Base-by-base conservation (phyloP, 2,329 filamentous ascomycete species). In the Diaporthe australafricana region DNA sequence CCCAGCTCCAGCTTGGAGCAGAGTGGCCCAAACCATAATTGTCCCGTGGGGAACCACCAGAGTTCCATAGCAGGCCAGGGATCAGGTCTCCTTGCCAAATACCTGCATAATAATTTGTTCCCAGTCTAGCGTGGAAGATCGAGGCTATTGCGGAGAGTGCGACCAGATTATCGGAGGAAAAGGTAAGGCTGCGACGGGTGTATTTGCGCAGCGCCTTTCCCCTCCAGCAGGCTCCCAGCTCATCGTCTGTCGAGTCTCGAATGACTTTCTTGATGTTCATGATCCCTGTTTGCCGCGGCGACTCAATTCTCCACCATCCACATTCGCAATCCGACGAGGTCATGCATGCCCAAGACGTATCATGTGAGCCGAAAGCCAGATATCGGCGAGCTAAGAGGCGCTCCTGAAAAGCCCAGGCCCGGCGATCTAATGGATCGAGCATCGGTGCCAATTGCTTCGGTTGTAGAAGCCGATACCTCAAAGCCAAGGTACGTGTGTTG, bases 1-100 rank as follows among this genome's bases (percentile, higher is more conserved):
- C 57, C 57, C 40, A 62, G 47, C 40, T 62, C 57, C 57, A 62
- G 40, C 57, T 62, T 2, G 57, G 57, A 30, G 40, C 25, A 62
- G 57, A 47, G 17, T 8, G 0, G 0, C 32, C 40, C 2, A 12
- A 12, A n/a, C n/a, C n/a, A n/a, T n/a, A n/a, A n/a, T n/a, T n/a
- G n/a, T n/a, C n/a, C n/a, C n/a, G n/a, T n/a, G n/a, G n/a, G n/a
- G n/a, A n/a, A n/a, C n/a, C n/a, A n/a, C n/a, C n/a, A n/a, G n/a
- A 25, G 1, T 1, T 0, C 57, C 57, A 62, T 17, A 62, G 25
- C 9, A 62, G n/a, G 17, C 57, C 57, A 47, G 1, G 11, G 27
- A 47, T 62, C 7, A 62, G 1, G 3, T 47, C 57, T 17, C 42
- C 1, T 12, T 35, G 17, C 42, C 57, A 63, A 1, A 63, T 48